Conservation (phyloP, 177 flowering plant genomes). For the Vitis hybrid region DNA sequence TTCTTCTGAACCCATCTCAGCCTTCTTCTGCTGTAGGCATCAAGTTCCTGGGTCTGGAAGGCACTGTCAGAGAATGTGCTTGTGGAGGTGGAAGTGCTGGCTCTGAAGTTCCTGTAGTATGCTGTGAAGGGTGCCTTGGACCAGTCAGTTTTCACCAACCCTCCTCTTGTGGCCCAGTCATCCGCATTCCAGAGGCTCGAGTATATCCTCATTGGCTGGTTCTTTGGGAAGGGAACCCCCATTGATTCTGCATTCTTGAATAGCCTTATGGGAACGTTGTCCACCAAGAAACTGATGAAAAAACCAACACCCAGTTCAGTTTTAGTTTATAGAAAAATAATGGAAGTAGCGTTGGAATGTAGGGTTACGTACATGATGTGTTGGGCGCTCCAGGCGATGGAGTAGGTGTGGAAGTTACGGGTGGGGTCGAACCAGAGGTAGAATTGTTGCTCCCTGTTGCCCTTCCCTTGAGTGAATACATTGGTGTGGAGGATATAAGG, state of each 20-base stretch:
- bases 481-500: conserved; percentile 47
- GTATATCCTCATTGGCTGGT: conserved; percentile 45
- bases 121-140: conserved; percentile 47
- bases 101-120: conserved; percentile 40
- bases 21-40: conserved; percentile 27
- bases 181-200: conserved; percentile 51
- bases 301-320: too few species aligned
- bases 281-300: conserved; percentile 38
- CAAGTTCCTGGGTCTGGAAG: conserved; percentile 25
- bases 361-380: conserved; percentile 31
- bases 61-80: conserved; percentile 10
- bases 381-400: conserved; percentile 36
- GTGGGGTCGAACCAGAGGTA: conserved; percentile 50
- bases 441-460: conserved; percentile 42
- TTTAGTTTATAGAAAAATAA: too few species aligned
- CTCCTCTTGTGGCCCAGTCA: conserved; percentile 52
- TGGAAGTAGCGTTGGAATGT: too few species aligned
- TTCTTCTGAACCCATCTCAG: conserved; percentile 47
- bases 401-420: conserved; percentile 42
- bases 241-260: conserved; percentile 36
- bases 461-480: conserved; percentile 39
- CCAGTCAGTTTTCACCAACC: conserved; percentile 48
- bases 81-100: conserved; percentile 10
- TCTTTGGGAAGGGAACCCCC: conserved; percentile 47
- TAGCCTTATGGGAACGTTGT: conserved; percentile 42